Percentiles rank a stretch among this genome's conserved stretches.
Evolutionary conservation across 2,329 filamentous ascomycete genomes (phyloP).

Genomic region (Penicillium frequentans): DNA sequence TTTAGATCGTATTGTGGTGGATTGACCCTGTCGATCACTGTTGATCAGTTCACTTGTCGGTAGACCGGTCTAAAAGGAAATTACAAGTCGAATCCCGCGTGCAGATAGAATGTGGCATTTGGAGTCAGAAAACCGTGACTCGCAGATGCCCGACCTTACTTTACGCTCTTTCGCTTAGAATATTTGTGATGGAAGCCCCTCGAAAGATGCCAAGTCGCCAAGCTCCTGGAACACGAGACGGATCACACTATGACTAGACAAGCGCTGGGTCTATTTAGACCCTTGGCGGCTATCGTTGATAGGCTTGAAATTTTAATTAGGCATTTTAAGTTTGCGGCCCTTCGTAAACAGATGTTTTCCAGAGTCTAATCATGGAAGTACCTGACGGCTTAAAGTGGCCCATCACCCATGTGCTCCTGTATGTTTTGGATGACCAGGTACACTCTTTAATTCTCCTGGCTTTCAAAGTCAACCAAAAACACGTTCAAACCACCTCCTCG

Average conservation of each 20-base stretch:
- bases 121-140: too few relatives aligned
- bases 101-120: too few relatives aligned
- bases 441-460: not conserved
- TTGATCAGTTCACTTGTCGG: not conserved
- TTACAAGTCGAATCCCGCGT: not conserved
- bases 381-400: conserved; percentile 13
- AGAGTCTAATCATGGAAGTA: conserved; percentile 36
- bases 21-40: not conserved
- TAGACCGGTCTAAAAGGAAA: not conserved
- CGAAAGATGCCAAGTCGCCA: not conserved
- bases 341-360: conserved; percentile 45
- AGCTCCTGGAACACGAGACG: not conserved
- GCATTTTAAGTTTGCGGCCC: conserved; percentile 37
- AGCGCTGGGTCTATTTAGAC: conserved; percentile 21
- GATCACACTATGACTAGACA: not conserved
- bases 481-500: not conserved
- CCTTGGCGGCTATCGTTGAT: not conserved
- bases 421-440: not conserved
- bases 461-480: not conserved
- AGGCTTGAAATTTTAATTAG: not conserved
- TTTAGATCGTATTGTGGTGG: not conserved
- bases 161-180: not conserved
- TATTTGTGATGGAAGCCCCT: not conserved
- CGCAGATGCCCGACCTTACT: not conserved
- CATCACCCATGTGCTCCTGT: not conserved